Evolutionary conservation across 176 grass and related monocot genomes (phyloP).

Genomic region (Paspalum vaginatum): DNA sequence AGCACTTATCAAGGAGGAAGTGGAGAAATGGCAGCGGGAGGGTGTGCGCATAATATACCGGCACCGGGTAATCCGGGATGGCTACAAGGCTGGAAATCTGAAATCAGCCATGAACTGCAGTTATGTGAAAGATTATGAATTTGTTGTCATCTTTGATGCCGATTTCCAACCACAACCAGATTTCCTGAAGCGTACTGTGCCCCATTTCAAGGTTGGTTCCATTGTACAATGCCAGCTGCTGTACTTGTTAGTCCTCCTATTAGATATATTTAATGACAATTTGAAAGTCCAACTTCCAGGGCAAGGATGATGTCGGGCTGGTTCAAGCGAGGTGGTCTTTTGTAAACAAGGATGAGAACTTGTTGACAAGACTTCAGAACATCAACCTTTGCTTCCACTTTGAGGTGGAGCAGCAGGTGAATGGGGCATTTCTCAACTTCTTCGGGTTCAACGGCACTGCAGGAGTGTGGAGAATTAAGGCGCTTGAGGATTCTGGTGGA

Average conservation of each 20-base stretch:
- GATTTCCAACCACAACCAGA: constrained; percentile 80
- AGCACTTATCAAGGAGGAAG: constrained; percentile 72
- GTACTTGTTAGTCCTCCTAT: not conserved
- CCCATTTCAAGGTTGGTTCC: constrained; percentile 79
- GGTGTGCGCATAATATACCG: constrained; percentile 72
- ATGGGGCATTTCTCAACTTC: constrained; percentile 83
- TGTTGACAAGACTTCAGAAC: constrained; percentile 85
- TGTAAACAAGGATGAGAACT: constrained; percentile 87
- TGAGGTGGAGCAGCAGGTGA: constrained; percentile 97
- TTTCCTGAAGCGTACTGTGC: constrained; percentile 78
- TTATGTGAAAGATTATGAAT: constrained; percentile 87
- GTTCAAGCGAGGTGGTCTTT: constrained; percentile 95
- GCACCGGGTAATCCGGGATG: constrained; percentile 71
- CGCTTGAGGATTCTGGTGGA: constrained; percentile 86
- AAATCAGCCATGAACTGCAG: constrained; percentile 90
- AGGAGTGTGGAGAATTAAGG: constrained; percentile 87
- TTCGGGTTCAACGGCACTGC: constrained; percentile 95
- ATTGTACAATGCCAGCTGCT: constrained; percentile 18
- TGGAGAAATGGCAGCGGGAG: constrained; percentile 72
- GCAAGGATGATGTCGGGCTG: constrained; percentile 75
- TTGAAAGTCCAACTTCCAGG: constrained; percentile 47
- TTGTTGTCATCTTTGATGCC: constrained; percentile 87
- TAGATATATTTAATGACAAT: constrained; percentile 28
- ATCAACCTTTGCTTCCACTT: constrained; percentile 95
- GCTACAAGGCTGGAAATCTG: constrained; percentile 91